These are phyloP conservation scores for Delonix regia DNA, from an alignment of 306 rosid genomes.

Conservation along the genomic window DNA sequence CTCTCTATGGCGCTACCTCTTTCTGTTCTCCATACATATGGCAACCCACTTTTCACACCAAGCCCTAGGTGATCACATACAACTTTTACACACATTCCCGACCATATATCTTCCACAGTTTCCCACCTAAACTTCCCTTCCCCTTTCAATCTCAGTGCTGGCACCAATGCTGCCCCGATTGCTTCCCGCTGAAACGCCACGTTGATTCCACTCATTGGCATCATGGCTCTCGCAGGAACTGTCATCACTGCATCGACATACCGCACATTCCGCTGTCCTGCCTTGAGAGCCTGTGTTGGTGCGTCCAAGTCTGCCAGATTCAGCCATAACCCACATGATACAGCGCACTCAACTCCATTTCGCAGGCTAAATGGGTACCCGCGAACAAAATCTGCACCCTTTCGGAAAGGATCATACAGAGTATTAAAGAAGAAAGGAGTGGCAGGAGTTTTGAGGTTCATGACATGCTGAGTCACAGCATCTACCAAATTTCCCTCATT, in stretches of 20 bases:
- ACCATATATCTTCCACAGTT: constrained; percentile 93
- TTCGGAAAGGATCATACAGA: constrained; percentile 81
- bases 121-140: constrained; percentile 96
- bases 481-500: constrained; percentile 58
- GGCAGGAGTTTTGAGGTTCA: constrained; percentile 85
- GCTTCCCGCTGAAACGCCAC: constrained; percentile 77
- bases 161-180: constrained; percentile 78
- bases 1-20: constrained; percentile 81
- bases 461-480: constrained; percentile 71
- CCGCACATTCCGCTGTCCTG: constrained; percentile 61
- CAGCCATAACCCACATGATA: constrained; percentile 95
- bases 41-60: constrained; percentile 86
- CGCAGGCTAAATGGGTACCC: constrained; percentile 96
- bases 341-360: constrained; percentile 72
- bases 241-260: constrained; percentile 95
- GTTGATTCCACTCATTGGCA: constrained; percentile 93
- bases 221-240: constrained; percentile 68
- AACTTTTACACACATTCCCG: constrained; percentile 86
- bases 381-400: constrained; percentile 94
- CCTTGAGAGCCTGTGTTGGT: constrained; percentile 93
- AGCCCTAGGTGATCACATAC: constrained; percentile 77
- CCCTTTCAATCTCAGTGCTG: constrained; percentile 72
- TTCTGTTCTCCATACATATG: constrained; percentile 86
- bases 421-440: constrained; percentile 97
- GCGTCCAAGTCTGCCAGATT: constrained; percentile 89